Conservation (phyloP, 176 grass and related monocot genomes). For the Triticum monococcum region DNA sequence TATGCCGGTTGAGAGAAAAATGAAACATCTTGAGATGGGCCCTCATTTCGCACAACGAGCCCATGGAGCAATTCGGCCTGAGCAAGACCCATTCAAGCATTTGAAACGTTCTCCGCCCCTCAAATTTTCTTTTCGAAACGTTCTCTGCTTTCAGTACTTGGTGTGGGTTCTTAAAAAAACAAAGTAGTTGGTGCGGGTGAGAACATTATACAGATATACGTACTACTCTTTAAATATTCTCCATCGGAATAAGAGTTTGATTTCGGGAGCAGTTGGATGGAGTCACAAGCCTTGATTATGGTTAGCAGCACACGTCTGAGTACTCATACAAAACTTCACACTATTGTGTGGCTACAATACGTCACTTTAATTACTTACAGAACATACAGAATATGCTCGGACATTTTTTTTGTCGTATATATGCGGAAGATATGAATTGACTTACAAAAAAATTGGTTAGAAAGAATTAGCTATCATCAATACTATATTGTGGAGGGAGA, state of each 20-base stretch:
- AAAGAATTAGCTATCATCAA: not conserved
- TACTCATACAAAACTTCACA: not conserved
- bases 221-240: not conserved
- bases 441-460: not conserved
- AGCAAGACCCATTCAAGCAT: not conserved
- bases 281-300: not conserved
- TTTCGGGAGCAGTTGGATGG: not conserved
- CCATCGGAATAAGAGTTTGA: not conserved
- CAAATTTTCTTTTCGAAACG: too few relatives aligned
- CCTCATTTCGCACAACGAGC: not conserved
- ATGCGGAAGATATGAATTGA: not conserved
- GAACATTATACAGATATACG: not conserved
- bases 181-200: not conserved
- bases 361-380: too few relatives aligned
- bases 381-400: not conserved
- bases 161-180: too few relatives aligned
- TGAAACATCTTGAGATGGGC: not conserved
- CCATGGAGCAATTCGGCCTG: not conserved
- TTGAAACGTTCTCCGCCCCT: not conserved
- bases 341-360: not conserved
- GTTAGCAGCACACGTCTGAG: not conserved
- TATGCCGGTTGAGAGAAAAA: too few relatives aligned
- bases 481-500: slow-evolving; percentile 38
- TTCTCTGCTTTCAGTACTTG: not conserved
- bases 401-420: not conserved